A percentile compares a stretch with the other conserved stretches of the same genome.
Evolutionary conservation across 768 basidiomycete species (phyloP).

Genomic region (Tephrocybe sp.): DNA sequence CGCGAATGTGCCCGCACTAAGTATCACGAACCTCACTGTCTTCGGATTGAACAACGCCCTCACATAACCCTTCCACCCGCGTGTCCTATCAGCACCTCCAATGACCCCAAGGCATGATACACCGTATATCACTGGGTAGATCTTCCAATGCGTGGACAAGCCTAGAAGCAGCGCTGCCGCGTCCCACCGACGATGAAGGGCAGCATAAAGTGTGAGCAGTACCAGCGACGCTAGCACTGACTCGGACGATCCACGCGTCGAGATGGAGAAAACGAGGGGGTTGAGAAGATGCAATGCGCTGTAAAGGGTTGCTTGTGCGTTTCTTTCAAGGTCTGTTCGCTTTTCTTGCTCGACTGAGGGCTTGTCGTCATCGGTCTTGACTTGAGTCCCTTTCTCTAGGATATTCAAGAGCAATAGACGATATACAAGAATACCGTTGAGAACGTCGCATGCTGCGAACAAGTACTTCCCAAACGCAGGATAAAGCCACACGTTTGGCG

Average conservation of each 20-base stretch:
- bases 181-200: constrained; percentile 59
- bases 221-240: constrained; percentile 81
- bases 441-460: constrained; percentile 81
- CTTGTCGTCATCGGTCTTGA: not conserved
- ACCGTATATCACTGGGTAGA: constrained; percentile 93
- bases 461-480: constrained; percentile 90
- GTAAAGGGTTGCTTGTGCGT: constrained; percentile 49
- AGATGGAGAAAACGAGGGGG: constrained; percentile 94
- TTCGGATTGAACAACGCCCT: constrained; percentile 44
- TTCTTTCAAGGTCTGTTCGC: not conserved
- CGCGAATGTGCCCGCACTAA: constrained; percentile 71
- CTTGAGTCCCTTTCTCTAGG: constrained; percentile 25
- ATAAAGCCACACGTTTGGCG: constrained; percentile 80
- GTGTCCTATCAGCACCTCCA: constrained; percentile 18
- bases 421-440: constrained; percentile 76
- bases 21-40: constrained; percentile 61
- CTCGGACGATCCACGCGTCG: constrained; percentile 96
- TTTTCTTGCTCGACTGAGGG: not conserved
- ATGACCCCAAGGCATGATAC: constrained; percentile 69
- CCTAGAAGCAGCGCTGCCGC: constrained; percentile 74
- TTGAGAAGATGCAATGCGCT: constrained; percentile 82
- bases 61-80: constrained; percentile 29
- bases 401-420: constrained; percentile 52
- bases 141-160: constrained; percentile 92
- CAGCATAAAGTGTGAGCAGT: constrained; percentile 63